phyloP scores from a whole-genome alignment of 768 basidiomycete genomes.

The Astraeus odoratus region DNA sequence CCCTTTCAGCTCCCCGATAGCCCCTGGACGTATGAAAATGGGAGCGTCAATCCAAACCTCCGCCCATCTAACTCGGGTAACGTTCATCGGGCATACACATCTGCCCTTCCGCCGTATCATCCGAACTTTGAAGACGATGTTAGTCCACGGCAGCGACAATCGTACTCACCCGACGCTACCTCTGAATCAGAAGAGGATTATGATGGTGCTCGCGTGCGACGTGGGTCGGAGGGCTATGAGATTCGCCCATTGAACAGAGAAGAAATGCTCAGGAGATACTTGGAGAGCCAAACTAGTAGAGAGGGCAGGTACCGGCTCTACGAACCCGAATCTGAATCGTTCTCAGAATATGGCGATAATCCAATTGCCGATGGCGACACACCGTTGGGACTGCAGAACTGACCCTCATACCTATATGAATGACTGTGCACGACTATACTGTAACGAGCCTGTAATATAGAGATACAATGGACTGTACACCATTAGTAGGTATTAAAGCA shows the following conservation, averaged over 20 bases:
- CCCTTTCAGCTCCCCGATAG: conserved; percentile 46
- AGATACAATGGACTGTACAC: conserved; percentile 21
- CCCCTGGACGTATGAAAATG: conserved; percentile 87
- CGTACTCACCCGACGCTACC: conserved; percentile 14
- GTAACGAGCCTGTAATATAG: conserved; percentile 19
- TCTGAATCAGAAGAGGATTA: conserved; percentile 27
- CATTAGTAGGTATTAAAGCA: conserved; percentile 27
- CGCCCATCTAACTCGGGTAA: conserved; percentile 48
- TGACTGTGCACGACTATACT: neutral
- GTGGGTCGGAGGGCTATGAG: conserved; percentile 83
- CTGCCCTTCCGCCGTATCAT: conserved; percentile 68
- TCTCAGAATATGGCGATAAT: conserved; percentile 40
- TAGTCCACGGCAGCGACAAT: conserved; percentile 11
- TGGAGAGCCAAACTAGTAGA: conserved; percentile 46
- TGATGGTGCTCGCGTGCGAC: conserved; percentile 39
- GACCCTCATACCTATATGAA: too few species aligned
- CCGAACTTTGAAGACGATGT: conserved; percentile 50
- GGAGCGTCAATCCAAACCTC: conserved; percentile 67
- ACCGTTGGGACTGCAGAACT: conserved; percentile 13
- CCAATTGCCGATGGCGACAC: conserved; percentile 16
- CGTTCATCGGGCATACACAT: conserved; percentile 29
- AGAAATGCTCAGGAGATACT: conserved; percentile 52
- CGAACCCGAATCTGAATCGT: conserved; percentile 55
- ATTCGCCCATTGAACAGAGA: conserved; percentile 56
- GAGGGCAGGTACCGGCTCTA: conserved; percentile 63